These are phyloP conservation scores for Cryptosporidium sp. DNA, from an alignment of 169 alveolate species.

Conservation along the genomic window DNA sequence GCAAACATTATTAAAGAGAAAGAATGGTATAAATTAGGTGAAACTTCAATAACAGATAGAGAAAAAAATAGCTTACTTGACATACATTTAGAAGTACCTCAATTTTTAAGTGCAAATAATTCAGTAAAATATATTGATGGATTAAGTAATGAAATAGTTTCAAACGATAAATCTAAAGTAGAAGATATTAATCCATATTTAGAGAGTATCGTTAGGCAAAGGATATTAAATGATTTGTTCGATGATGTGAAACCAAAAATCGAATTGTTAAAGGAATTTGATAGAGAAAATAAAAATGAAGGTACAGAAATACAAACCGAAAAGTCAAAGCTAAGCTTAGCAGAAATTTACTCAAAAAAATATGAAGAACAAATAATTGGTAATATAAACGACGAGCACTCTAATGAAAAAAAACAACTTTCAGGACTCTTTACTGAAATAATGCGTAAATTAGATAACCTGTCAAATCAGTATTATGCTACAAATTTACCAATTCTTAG, in stretches of 20 bases:
- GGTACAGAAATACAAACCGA: slow-evolving; percentile 25
- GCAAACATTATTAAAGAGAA: slow-evolving; percentile 30
- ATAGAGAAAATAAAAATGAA: background rate
- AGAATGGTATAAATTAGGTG: slow-evolving; percentile 69
- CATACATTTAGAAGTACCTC: slow-evolving; percentile 62
- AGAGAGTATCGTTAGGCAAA: slow-evolving; percentile 40
- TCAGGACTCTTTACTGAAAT: slow-evolving; percentile 12
- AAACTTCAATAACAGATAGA: slow-evolving; percentile 33
- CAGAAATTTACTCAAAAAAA: slow-evolving; percentile 60
- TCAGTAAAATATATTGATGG: background rate
- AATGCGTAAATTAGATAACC: slow-evolving; percentile 48
- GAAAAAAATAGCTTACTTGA: slow-evolving; percentile 41
- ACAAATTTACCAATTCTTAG: slow-evolving; percentile 11
- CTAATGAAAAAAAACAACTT: slow-evolving; percentile 11
- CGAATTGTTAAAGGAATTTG: background rate
- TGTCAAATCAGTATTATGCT: slow-evolving; percentile 60
- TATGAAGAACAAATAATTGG: slow-evolving; percentile 61
- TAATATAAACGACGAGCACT: slow-evolving; percentile 14
- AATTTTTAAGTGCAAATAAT: slow-evolving; percentile 3
- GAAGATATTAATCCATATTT: slow-evolving; percentile 12
- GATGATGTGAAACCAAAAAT: slow-evolving; percentile 29
- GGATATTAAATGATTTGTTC: slow-evolving; percentile 34
- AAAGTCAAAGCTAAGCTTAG: slow-evolving; percentile 39
- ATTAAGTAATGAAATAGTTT: background rate
- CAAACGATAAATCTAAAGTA: background rate